phyloP scores from a whole-genome alignment of 1,284 basidiomycete genomes.

The Leucoagaricus sp. region DNA sequence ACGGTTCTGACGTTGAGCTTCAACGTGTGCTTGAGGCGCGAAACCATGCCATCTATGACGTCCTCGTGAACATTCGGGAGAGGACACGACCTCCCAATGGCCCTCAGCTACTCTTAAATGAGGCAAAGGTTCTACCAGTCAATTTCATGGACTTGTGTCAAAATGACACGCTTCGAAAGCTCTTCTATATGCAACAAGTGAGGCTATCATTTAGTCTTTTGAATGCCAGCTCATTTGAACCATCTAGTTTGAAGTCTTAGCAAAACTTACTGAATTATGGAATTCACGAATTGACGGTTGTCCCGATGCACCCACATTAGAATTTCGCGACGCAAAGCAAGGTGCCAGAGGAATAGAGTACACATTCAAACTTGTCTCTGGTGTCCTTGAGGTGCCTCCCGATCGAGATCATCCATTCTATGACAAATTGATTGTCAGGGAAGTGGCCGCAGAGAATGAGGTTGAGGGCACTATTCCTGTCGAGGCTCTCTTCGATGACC shows the following conservation, averaged over 20 bases:
- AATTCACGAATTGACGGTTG: conserved; percentile 47
- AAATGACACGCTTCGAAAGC: conserved; percentile 42
- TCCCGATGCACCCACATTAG: conserved; percentile 46
- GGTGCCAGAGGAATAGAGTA: conserved; percentile 33
- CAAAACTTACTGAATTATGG: conserved; percentile 48
- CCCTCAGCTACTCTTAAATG: conserved; percentile 40
- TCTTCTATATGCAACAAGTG: conserved; percentile 55
- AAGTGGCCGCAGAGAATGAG: conserved; percentile 22
- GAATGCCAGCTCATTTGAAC: neutral
- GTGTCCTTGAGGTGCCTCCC: conserved; percentile 39
- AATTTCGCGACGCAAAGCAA: conserved; percentile 32
- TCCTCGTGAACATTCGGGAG: conserved; percentile 33
- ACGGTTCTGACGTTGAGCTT: conserved; percentile 16
- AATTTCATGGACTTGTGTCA: conserved; percentile 49
- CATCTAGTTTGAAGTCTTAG: conserved; percentile 46
- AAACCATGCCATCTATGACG: conserved; percentile 35
- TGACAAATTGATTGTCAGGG: conserved; percentile 40
- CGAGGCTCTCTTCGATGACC: conserved; percentile 49
- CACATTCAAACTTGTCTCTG: conserved; percentile 41
- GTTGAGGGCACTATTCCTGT: conserved; percentile 36
- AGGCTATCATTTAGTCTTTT: conserved; percentile 14
- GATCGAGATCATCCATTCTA: conserved; percentile 42
- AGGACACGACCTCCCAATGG: conserved; percentile 20
- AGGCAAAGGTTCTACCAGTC: conserved; percentile 38
- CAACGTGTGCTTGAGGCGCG: conserved; percentile 30